A percentile compares a stretch with the other conserved stretches of the same genome.
These are phyloP conservation scores for Penicillium malachiteum DNA, from an alignment of 495 filamentous ascomycete genomes.

Conservation along the genomic window DNA sequence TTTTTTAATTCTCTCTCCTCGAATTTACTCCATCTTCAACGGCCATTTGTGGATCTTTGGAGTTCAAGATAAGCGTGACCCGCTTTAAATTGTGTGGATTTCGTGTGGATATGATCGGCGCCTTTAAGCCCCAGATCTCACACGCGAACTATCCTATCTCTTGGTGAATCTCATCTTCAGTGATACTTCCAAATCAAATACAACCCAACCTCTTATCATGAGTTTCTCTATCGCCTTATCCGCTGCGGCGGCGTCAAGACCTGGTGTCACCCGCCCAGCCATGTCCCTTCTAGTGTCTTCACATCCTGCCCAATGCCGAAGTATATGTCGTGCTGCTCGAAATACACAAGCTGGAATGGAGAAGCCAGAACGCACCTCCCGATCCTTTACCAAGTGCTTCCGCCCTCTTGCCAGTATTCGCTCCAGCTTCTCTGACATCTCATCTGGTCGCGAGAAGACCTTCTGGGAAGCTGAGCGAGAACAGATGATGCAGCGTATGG, in stretches of 20 bases:
- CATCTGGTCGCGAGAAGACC: slow-evolving; percentile 8
- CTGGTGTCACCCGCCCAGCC: slow-evolving; percentile 11
- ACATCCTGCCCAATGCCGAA: slow-evolving; percentile 9
- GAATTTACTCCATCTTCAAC: too few species aligned
- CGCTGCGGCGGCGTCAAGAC: slow-evolving; percentile 4
- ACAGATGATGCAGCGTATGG: slow-evolving; percentile 25
- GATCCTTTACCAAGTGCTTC: slow-evolving; percentile 17
- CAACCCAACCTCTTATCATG: slow-evolving; percentile 9
- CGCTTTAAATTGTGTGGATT: slow-evolving; percentile 11
- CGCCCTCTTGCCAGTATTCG: slow-evolving; percentile 17
- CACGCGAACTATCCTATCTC: slow-evolving; percentile 5
- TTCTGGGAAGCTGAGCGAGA: slow-evolving; percentile 22
- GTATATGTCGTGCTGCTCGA: slow-evolving; percentile 14
- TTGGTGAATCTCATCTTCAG: not conserved
- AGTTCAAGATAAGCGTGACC: slow-evolving; percentile 8
- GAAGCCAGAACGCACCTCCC: slow-evolving; percentile 10
- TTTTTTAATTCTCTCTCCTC: too few species aligned
- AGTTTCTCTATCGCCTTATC: slow-evolving; percentile 17
- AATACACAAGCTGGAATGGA: slow-evolving; percentile 12
- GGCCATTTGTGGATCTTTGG: slow-evolving; percentile 1
- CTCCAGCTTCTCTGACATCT: slow-evolving; percentile 13
- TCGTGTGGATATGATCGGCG: slow-evolving; percentile 21
- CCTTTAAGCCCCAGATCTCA: slow-evolving; percentile 2
- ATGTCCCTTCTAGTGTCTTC: slow-evolving; percentile 11
- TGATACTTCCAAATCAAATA: not conserved